Evolutionary conservation across 306 rosid species (phyloP), one percentile per base, ranked within the genome.

Genomic region (Ormosia emarginata): DNA sequence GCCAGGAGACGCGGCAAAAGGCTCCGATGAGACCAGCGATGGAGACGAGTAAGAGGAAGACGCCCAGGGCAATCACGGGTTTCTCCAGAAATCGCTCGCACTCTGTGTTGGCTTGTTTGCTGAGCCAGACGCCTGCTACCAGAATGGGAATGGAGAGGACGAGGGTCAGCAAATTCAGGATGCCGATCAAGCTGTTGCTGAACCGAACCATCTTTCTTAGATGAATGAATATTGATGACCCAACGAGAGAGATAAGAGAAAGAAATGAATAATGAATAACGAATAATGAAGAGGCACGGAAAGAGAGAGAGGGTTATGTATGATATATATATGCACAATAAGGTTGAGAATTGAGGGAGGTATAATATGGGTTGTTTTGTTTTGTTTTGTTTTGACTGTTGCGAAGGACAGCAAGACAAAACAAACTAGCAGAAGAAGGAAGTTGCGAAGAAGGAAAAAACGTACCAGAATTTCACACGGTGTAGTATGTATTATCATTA

Each of bases 11-110:
- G 14, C 89, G 77, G 46, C 90, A 94, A 8, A 94, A 94, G 8
- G 92, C 92, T 43, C 98, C 98, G 62, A 94, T 24, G 6, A 94
- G 79, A 3, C 98, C 98, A 2, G 92, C 89, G 30, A 89, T 64
- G 2, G 98, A 92, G 12, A 94, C 90, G 0, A 91, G 1, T 61
- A 93, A n/a, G 3, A 92, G 90, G 71, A 91, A 91, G 0, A 88
- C 89, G 12, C 97, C 98, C 33, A 94, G 79, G 0, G 86, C 71
- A 17, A 92, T 91, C 0, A 91, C n/a, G 1, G 98, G 97, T 70
- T 64, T 88, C 57, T 93, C 91, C 0, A 93, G 59, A 67, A 88
- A 92, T 10, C 85, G 77, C 77, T 92, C 97, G 66, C 97, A 94
- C 18, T 86, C 97, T 29, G 83, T 69, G 37, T n/a, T 65, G 3